A percentile compares a stretch with the other conserved stretches of the same genome.
Conservation (phyloP, 2,329 filamentous ascomycete species). For the Aspergillus glaucus region DNA sequence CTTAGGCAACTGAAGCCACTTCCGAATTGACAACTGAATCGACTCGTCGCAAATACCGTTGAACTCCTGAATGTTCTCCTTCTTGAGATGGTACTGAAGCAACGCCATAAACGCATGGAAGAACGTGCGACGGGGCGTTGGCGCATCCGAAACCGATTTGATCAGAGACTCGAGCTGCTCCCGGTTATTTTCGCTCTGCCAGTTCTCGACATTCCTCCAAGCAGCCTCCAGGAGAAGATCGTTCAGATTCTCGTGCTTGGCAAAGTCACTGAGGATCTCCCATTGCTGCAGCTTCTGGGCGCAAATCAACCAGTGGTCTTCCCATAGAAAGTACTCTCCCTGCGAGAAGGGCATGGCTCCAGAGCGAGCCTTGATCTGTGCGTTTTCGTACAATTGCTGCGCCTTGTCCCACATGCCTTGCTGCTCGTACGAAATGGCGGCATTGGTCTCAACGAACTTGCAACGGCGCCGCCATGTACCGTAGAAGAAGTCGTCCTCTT, state of each 20-base stretch:
- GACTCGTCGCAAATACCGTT: conserved; percentile 89
- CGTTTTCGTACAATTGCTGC: conserved; percentile 91
- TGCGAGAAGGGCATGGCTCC: conserved; percentile 95
- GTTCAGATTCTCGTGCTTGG: conserved; percentile 97
- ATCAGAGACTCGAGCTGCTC: conserved; percentile 89
- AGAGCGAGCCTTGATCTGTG: conserved; percentile 93
- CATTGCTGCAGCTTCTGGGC: conserved; percentile 98
- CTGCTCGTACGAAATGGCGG: conserved; percentile 94
- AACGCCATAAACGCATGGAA: conserved; percentile 98
- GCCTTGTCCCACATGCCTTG: conserved; percentile 99
- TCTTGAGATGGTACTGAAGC: conserved; percentile 86
- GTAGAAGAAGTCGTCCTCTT: conserved; percentile 96
- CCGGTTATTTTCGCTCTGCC: conserved; percentile 77
- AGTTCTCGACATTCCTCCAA: conserved; percentile 93
- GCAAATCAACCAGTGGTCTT: conserved; percentile 97
- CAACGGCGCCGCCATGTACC: conserved; percentile 92
- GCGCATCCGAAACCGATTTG: conserved; percentile 95
- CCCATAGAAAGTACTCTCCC: conserved; percentile 98
- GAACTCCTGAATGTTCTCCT: conserved; percentile 74
- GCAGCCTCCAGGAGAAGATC: conserved; percentile 91
- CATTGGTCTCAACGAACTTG: conserved; percentile 96
- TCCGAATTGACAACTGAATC: conserved; percentile 92
- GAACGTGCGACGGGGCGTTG: conserved; percentile 86
- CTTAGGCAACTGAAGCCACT: conserved; percentile 97
- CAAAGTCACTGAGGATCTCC: conserved; percentile 96